Conservation (phyloP, 148 eudicot genomes). For the Talinum fruticosum region DNA sequence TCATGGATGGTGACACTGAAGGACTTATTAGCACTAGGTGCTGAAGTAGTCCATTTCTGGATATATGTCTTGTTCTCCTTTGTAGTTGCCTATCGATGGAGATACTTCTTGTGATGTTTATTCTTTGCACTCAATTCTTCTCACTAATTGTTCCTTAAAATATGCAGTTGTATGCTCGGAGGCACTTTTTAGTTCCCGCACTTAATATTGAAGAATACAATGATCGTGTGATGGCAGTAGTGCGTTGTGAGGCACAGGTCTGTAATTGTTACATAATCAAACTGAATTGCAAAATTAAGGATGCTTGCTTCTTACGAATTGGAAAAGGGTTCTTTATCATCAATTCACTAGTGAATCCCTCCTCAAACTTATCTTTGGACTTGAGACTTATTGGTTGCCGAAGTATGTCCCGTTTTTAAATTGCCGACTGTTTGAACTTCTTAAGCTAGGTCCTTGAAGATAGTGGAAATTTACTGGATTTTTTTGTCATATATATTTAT, state of each 20-base stretch:
- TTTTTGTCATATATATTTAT: no score
- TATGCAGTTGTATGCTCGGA: constrained; percentile 86
- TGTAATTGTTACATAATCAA: constrained; percentile 10
- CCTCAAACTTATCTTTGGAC: neutral
- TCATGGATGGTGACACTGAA: neutral
- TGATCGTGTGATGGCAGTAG: constrained; percentile 92
- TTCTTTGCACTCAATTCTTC: neutral
- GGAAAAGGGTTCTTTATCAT: neutral
- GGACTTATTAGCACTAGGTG: neutral
- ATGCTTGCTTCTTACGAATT: neutral
- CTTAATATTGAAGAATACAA: constrained; percentile 87
- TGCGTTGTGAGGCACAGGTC: constrained; percentile 95
- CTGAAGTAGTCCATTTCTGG: neutral
- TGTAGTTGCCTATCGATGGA: neutral
- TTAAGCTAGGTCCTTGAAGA: neutral
- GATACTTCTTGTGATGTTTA: neutral
- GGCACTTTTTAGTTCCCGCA: constrained; percentile 89
- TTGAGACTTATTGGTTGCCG: neutral
- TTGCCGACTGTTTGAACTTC: neutral
- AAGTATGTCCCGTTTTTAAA: neutral
- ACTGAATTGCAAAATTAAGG: neutral
- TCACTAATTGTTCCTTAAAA: constrained; percentile 7
- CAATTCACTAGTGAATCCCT: neutral
- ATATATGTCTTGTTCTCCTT: neutral
- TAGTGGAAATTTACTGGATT: no score